A percentile compares a stretch with the other conserved stretches of the same genome.
phyloP scores from a whole-genome alignment of 2,329 filamentous ascomycete species.

The Trichophyton simii region DNA sequence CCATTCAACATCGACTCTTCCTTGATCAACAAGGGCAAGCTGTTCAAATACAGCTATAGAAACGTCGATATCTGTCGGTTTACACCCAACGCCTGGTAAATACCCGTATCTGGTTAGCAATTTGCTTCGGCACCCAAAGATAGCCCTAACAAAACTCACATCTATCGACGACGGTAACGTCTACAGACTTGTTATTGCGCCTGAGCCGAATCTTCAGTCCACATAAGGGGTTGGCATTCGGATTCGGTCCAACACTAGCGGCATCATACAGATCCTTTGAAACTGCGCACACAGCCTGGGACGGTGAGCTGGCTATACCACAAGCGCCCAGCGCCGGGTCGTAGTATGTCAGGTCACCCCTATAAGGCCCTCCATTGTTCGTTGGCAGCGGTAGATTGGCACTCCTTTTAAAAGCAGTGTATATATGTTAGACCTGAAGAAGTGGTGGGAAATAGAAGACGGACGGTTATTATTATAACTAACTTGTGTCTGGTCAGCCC shows the following conservation, averaged over 20 bases:
- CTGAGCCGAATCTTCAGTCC: slow-evolving; percentile 52
- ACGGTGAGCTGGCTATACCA: slow-evolving; percentile 42
- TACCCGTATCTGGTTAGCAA: slow-evolving; percentile 9
- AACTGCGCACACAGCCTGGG: slow-evolving; percentile 53
- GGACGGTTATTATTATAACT: background rate
- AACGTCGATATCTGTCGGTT: slow-evolving; percentile 39
- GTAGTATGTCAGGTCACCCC: slow-evolving; percentile 60
- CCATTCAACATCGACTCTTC: slow-evolving; percentile 40
- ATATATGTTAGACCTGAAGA: no score
- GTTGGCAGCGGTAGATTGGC: slow-evolving; percentile 41
- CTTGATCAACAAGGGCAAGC: slow-evolving; percentile 35
- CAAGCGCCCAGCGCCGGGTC: slow-evolving; percentile 56
- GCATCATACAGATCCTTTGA: slow-evolving; percentile 57
- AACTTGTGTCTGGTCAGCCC: slow-evolving; percentile 15
- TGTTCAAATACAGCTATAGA: slow-evolving; percentile 37
- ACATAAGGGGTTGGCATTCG: slow-evolving; percentile 57
- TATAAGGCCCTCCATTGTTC: slow-evolving; percentile 39
- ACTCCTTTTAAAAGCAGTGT: background rate
- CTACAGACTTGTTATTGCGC: slow-evolving; percentile 43
- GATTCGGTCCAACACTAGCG: slow-evolving; percentile 38
- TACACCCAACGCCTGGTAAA: slow-evolving; percentile 33
- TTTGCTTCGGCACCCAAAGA: background rate
- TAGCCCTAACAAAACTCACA: slow-evolving; percentile 30
- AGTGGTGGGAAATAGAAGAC: background rate
- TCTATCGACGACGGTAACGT: slow-evolving; percentile 56